phyloP scores from a whole-genome alignment of 768 basidiomycete species.

The Lactifluus echinatus region DNA sequence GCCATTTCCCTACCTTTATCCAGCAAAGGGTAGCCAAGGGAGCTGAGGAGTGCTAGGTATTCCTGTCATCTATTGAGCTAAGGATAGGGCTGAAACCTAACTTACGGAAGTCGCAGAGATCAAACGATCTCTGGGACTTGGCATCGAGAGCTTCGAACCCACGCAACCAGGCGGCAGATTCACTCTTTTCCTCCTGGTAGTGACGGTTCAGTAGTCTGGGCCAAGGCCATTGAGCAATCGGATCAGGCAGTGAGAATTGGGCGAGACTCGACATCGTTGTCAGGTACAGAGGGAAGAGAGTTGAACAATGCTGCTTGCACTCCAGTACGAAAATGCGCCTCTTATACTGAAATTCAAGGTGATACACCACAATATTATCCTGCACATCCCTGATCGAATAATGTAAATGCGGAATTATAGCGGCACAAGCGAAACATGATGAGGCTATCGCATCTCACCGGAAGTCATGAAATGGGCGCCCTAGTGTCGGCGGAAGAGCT shows the following conservation, averaged over 20 bases:
- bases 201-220: slow-evolving; percentile 32
- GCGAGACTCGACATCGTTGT: background rate
- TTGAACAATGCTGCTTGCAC: too few relatives aligned
- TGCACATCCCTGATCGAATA: too few relatives aligned
- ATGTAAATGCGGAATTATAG: background rate
- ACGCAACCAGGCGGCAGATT: slow-evolving; percentile 33
- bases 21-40: slow-evolving; percentile 30
- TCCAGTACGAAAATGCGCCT: background rate
- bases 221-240: slow-evolving; percentile 39
- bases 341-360: background rate
- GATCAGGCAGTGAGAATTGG: slow-evolving; percentile 31
- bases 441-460: background rate
- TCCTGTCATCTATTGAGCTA: background rate
- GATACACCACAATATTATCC: too few relatives aligned
- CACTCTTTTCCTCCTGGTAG: slow-evolving; percentile 29
- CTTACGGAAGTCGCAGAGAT: slow-evolving; percentile 36
- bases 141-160: slow-evolving; percentile 31
- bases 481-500: background rate
- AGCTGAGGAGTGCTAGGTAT: slow-evolving; percentile 31
- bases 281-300: background rate
- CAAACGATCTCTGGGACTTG: slow-evolving; percentile 33
- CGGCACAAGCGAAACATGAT: background rate
- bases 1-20: slow-evolving; percentile 27
- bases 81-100: background rate
- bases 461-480: background rate